Percentiles rank a stretch among this genome's conserved stretches.
Conservation (phyloP, 2,329 filamentous ascomycete genomes). For the Trichocomaceae sp. region DNA sequence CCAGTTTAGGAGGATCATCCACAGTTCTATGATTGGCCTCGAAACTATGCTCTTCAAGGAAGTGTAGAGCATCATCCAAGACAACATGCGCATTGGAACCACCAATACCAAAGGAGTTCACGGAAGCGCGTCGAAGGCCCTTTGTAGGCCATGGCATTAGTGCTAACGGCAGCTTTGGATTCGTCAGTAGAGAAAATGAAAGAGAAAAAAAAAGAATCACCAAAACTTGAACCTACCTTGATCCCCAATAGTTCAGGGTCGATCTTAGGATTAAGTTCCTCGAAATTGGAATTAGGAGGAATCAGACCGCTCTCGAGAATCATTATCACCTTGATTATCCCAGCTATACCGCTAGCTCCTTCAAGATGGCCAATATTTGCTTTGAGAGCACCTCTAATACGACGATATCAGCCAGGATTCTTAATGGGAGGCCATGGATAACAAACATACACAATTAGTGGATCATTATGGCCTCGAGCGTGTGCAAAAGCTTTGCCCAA, state of each 20-base stretch:
- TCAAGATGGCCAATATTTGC: constrained; percentile 27
- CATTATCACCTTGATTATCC: constrained; percentile 23
- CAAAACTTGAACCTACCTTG: constrained; percentile 22
- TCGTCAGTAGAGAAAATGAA: too few species aligned
- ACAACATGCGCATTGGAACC: too few species aligned
- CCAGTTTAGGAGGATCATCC: too few species aligned
- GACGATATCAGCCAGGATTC: too few species aligned
- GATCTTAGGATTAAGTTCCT: constrained; percentile 21
- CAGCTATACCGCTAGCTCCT: constrained; percentile 23
- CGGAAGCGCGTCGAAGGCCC: background rate
- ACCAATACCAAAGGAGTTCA: too few species aligned
- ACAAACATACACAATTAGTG: constrained; percentile 5
- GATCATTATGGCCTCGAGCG: background rate
- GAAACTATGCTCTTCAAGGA: too few species aligned
- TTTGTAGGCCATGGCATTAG: constrained; percentile 16
- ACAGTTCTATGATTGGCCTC: too few species aligned
- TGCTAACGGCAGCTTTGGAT: background rate
- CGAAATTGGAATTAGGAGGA: constrained; percentile 17
- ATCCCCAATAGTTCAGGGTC: constrained; percentile 16
- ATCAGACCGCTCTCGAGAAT: constrained; percentile 24
- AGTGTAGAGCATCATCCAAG: too few species aligned
- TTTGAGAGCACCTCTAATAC: constrained; percentile 24
- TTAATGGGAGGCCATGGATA: too few species aligned
- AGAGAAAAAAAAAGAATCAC: too few species aligned
- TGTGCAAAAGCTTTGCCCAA: constrained; percentile 14